Conservation (phyloP, 768 basidiomycete species). For the Cytidiella melzeri region DNA sequence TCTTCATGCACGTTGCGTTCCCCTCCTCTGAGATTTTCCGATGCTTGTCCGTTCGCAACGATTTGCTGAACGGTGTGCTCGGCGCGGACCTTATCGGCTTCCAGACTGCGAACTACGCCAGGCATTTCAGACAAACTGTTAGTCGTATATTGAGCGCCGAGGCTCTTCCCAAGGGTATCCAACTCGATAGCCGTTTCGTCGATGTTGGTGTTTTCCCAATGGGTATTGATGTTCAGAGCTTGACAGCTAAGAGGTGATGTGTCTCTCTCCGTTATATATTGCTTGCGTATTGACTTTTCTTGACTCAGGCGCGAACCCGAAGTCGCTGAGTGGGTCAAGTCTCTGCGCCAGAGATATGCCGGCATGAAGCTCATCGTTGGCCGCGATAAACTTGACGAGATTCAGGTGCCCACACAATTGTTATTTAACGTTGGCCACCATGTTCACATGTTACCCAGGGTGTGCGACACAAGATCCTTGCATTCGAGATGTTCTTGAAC, state of each 20-base stretch:
- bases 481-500: constrained; percentile 79
- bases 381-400: constrained; percentile 82
- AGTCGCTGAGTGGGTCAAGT: constrained; percentile 76
- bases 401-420: constrained; percentile 42
- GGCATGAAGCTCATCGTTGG: constrained; percentile 88
- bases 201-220: constrained; percentile 88
- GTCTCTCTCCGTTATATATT: neutral
- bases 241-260: constrained; percentile 63
- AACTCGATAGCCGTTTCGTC: constrained; percentile 64
- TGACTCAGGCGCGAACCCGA: constrained; percentile 58
- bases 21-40: constrained; percentile 95
- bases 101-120: constrained; percentile 78
- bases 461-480: constrained; percentile 75
- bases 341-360: constrained; percentile 73
- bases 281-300: neutral
- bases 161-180: constrained; percentile 79
- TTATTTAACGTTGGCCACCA: neutral
- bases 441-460: constrained; percentile 1
- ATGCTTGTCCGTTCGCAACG: constrained; percentile 73
- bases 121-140: constrained; percentile 84
- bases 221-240: constrained; percentile 73
- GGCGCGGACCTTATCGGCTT: constrained; percentile 92
- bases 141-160: constrained; percentile 74
- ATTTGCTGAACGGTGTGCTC: constrained; percentile 83
- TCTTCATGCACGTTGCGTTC: constrained; percentile 97